Evolutionary conservation across 2,329 filamentous ascomycete genomes (phyloP).

Genomic region (Claviceps pazoutovae): DNA sequence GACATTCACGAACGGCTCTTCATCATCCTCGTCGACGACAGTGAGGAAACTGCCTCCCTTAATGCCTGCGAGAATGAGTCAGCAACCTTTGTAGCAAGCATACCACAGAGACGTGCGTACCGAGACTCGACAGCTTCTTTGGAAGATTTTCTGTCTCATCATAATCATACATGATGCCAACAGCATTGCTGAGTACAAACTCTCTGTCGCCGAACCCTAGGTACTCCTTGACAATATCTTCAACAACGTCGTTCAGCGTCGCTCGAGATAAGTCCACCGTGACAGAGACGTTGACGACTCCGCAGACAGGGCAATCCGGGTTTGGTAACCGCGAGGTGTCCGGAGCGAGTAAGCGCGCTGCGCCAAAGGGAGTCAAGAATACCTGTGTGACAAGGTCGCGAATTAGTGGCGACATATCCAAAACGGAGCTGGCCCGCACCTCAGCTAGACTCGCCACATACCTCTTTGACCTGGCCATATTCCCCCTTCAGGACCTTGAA

Average conservation of each 20-base stretch:
- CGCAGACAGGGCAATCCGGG: constrained; percentile 70
- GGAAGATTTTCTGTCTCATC: constrained; percentile 77
- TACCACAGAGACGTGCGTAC: constrained; percentile 22
- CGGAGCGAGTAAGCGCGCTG: constrained; percentile 43
- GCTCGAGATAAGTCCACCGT: constrained; percentile 56
- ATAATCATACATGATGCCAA: constrained; percentile 72
- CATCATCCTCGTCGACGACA: constrained; percentile 69
- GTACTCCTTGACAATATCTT: constrained; percentile 54
- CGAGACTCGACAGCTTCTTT: constrained; percentile 67
- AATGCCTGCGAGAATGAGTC: constrained; percentile 40
- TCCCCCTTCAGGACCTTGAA: constrained; percentile 77
- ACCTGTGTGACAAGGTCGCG: constrained; percentile 31
- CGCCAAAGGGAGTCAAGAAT: constrained; percentile 60
- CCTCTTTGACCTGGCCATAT: constrained; percentile 60
- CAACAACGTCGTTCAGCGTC: constrained; percentile 67
- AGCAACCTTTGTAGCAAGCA: neutral
- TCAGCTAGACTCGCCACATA: constrained; percentile 18
- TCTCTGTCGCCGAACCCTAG: constrained; percentile 68
- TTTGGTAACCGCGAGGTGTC: constrained; percentile 52
- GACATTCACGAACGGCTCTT: constrained; percentile 64
- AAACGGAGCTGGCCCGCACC: neutral
- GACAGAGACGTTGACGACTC: constrained; percentile 54
- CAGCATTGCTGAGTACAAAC: constrained; percentile 61
- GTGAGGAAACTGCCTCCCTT: constrained; percentile 64
- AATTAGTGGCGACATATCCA: constrained; percentile 4